Base-by-base conservation (phyloP, 2,329 filamentous ascomycete species). In the Colletotrichum viniferum region DNA sequence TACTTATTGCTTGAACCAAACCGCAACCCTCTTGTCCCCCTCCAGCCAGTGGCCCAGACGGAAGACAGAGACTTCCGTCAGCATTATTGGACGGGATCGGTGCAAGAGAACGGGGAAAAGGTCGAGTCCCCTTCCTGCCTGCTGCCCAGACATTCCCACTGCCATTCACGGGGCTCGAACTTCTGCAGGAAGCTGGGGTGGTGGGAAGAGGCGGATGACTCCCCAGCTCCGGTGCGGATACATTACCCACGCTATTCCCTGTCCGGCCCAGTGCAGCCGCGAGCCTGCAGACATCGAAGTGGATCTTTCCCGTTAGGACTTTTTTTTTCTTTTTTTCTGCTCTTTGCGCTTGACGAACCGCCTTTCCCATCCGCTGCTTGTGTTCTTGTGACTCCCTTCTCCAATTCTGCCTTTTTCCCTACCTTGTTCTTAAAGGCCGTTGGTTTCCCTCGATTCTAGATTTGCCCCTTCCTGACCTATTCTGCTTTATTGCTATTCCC, bases 261-360 rank as follows among this genome's bases (percentile, higher is more conserved):
- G 70, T 69, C 48, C 70, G 34, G 73, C 43, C 21, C 69, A 73
- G 58, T 61, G 64, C 73, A 76, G 69, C 70, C 73, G 73, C 63
- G 36, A 73, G 73, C 74, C 71, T 71, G 74, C 74, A 76, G 74
- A 52, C 58, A 62, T 38, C 58, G 55, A 55, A 71, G 74, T 76
- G 74, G 74, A 74, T 66, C 65, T 28, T 66, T 73, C 48, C 48
- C 63, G 62, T 63, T 73, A 56, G 55, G 18, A 14, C 30, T 34
- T 32, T 62, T 34, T 61, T 34, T 62, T 24, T 34, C n/a, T 62
- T 48, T 61, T 48, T 69, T 69, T 63, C 34, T 63, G 36, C 48
- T 43, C 30, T 60, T 64, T 69, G 73, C 70, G 64, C 70, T 76
- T 63, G 73, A 76, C 73, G 56, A 52, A 71, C 60, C 69, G 58